Percentiles rank a stretch among this genome's conserved stretches.
These are phyloP conservation scores for Rostrohypoxylon terebratum DNA, from an alignment of 495 filamentous ascomycete species.

Conservation along the genomic window DNA sequence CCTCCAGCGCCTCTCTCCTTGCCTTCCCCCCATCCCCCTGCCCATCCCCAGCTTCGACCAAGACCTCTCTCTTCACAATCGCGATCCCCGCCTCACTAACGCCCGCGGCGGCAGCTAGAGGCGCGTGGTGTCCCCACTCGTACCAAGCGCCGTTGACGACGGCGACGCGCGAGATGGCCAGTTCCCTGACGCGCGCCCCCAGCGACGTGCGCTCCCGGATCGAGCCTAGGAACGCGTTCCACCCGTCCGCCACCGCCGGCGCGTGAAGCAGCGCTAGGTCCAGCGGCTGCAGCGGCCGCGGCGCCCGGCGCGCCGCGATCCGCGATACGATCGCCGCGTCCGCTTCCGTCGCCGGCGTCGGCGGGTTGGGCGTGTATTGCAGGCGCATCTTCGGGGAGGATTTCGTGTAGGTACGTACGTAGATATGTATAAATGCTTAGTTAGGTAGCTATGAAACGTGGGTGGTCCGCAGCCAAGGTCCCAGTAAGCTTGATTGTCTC, in stretches of 20 bases:
- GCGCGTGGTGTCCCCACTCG: constrained; percentile 83
- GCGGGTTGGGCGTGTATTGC: constrained; percentile 72
- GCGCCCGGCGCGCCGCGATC: constrained; percentile 71
- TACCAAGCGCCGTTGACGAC: constrained; percentile 79
- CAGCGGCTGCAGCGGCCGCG: constrained; percentile 73
- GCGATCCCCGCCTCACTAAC: constrained; percentile 62
- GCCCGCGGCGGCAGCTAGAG: constrained; percentile 67
- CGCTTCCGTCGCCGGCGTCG: constrained; percentile 60
- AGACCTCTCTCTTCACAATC: constrained; percentile 40
- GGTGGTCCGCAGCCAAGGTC: not conserved
- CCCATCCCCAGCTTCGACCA: constrained; percentile 22
- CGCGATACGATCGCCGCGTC: constrained; percentile 68
- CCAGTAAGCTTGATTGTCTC: not conserved
- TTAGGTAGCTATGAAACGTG: not conserved
- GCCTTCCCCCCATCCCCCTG: constrained; percentile 21
- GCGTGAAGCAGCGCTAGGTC: constrained; percentile 81
- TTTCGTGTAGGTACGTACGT: constrained; percentile 7
- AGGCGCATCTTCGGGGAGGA: constrained; percentile 73
- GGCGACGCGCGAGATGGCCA: constrained; percentile 80
- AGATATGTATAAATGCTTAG: not conserved
- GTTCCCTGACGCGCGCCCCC: constrained; percentile 70
- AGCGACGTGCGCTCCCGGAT: constrained; percentile 75
- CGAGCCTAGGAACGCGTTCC: constrained; percentile 82
- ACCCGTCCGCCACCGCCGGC: constrained; percentile 78
- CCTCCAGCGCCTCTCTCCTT: constrained; percentile 39